Evolutionary conservation across 2,329 filamentous ascomycete genomes (phyloP).

Genomic region (Pseudopyrenochaeta lycopersici): DNA sequence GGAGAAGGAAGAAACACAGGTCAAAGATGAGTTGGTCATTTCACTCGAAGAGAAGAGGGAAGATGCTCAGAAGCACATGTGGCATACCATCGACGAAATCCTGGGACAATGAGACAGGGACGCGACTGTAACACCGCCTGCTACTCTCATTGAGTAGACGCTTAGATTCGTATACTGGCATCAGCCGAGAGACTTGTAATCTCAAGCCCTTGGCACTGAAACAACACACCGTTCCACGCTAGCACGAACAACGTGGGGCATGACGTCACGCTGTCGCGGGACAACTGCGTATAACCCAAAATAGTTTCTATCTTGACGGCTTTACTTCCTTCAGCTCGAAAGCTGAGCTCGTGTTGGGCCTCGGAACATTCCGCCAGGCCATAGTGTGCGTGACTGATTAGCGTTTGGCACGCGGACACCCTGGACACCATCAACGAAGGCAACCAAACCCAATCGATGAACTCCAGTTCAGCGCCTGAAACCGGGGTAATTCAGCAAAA

Average conservation of each 20-base stretch:
- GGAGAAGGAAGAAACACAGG: constrained; percentile 19
- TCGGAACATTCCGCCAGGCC: constrained; percentile 9
- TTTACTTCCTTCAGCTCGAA: background rate
- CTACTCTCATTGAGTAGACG: background rate
- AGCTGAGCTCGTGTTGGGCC: constrained; percentile 3
- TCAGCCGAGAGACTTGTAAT: background rate
- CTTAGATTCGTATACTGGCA: background rate
- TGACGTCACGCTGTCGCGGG: background rate
- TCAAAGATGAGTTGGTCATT: constrained; percentile 15
- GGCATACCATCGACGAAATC: constrained; percentile 48
- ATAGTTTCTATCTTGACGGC: no score
- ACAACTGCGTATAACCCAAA: no score
- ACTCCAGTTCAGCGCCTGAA: constrained; percentile 7
- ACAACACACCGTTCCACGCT: background rate
- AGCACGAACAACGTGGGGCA: background rate
- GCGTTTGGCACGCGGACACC: constrained; percentile 18
- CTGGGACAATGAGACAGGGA: constrained; percentile 22
- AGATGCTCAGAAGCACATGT: constrained; percentile 45
- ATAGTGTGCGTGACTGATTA: constrained; percentile 17
- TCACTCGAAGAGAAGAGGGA: constrained; percentile 23
- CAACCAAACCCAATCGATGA: constrained; percentile 25
- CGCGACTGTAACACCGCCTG: no score
- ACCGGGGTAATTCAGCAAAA: constrained; percentile 3
- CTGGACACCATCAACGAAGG: constrained; percentile 15
- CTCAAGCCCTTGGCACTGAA: background rate